Conservation (phyloP, 805 yeast genomes). For the Lipomyces yamanashiensis region DNA sequence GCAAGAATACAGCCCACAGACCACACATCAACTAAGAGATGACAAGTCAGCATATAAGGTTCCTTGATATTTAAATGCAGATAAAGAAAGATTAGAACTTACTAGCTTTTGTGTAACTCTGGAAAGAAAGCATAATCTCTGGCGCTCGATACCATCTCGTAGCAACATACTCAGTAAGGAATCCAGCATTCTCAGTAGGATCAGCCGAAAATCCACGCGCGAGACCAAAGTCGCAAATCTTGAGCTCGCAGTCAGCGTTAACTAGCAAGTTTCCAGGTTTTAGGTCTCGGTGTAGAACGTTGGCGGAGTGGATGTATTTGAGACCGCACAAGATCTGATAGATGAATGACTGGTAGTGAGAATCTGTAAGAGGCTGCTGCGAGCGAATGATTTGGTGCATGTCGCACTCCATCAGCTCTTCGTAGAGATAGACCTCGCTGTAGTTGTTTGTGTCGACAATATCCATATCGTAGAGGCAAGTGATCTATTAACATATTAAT, state of each 20-base stretch:
- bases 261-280: slow-evolving; percentile 93
- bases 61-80: neutral
- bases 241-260: slow-evolving; percentile 94
- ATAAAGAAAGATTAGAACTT: slow-evolving; percentile 7
- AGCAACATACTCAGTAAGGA: slow-evolving; percentile 95
- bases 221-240: slow-evolving; percentile 94
- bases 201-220: slow-evolving; percentile 88
- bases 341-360: slow-evolving; percentile 87
- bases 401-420: slow-evolving; percentile 98
- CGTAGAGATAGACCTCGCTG: slow-evolving; percentile 91
- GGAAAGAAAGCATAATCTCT: slow-evolving; percentile 92
- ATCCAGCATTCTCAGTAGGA: slow-evolving; percentile 87
- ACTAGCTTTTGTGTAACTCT: slow-evolving; percentile 90
- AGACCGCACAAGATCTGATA: slow-evolving; percentile 92
- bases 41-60: neutral
- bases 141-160: slow-evolving; percentile 99
- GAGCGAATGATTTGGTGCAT: slow-evolving; percentile 96
- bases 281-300: slow-evolving; percentile 89
- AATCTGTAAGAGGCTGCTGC: slow-evolving; percentile 90
- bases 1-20: slow-evolving; percentile 97
- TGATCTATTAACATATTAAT: slow-evolving; percentile 51
- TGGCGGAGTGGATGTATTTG: slow-evolving; percentile 87
- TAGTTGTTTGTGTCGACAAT: slow-evolving; percentile 78
- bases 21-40: slow-evolving; percentile 76
- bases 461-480: slow-evolving; percentile 93